Evolutionary conservation across 2,329 filamentous ascomycete genomes (phyloP), one percentile per base, ranked within the genome.

Genomic region (Pseudofabraea citricarpa): DNA sequence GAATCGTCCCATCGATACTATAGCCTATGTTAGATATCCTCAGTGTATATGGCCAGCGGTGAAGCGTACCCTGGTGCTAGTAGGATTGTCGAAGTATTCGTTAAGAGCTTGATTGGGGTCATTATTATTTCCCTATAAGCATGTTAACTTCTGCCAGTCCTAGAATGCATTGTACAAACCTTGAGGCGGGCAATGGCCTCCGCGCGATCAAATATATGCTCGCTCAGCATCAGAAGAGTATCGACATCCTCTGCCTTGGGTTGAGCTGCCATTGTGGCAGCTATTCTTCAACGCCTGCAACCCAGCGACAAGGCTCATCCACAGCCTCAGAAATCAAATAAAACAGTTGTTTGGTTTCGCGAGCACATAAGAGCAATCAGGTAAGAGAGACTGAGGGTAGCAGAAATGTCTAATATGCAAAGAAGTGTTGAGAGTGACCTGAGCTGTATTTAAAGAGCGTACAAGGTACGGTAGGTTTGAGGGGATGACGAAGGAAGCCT

Each of bases 1-100:
- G 58, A 62, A 41, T 83, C 77, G 47, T 80, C 71, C 77, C 77
- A 83, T 21, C 61, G 62, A 50, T 79, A 77, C 57, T 73, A 65
- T 46, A 75, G 7, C 35, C 21, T 38, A 13, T 12, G 6, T 7
- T 24, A 38, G 41, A 8, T 44, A 29, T 22, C 18, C 15, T 21
- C 36, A 22, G 36, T n/a, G n/a, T n/a, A n/a, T n/a, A n/a, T n/a
- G n/a, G n/a, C n/a, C n/a, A n/a, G n/a, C n/a, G n/a, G n/a, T n/a
- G n/a, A n/a, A n/a, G n/a, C 19, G 33, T 44, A 31, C 40, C 13
- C 9, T 12, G 13, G 13, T 31, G 27, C 27, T 43, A 12, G 62
- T 59, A 3, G 68, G 51, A 38, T 73, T 64, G 48, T 81, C 74
- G 40, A 72, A 76, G 51, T 66, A 80, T 41, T 79, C 72, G 44